Conservation (phyloP, 1,284 basidiomycete species). For the Melampsora larici-populina region DNA sequence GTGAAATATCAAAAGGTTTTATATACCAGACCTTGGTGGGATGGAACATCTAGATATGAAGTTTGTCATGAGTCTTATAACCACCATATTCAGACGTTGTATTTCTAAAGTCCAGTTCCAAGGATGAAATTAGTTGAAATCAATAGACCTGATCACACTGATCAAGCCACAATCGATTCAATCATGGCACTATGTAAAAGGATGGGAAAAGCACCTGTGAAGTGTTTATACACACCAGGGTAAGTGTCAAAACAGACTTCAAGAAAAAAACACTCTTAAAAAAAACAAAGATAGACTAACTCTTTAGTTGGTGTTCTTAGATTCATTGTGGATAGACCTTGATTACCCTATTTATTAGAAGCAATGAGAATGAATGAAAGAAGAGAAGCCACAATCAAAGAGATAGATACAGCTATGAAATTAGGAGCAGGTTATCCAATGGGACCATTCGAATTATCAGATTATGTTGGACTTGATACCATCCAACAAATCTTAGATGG, state of each 20-base stretch:
- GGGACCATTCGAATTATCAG: slow-evolving; percentile 61
- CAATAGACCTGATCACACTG: slow-evolving; percentile 58
- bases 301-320: slow-evolving; percentile 44
- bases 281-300: background rate
- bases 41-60: too few species aligned
- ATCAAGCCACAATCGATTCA: slow-evolving; percentile 57
- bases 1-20: too few species aligned
- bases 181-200: slow-evolving; percentile 58
- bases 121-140: slow-evolving; percentile 64
- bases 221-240: slow-evolving; percentile 61
- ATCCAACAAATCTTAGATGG: slow-evolving; percentile 57
- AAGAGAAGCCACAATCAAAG: slow-evolving; percentile 61
- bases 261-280: background rate
- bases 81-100: too few species aligned
- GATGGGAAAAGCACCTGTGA: slow-evolving; percentile 61
- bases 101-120: slow-evolving; percentile 52
- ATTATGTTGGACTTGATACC: slow-evolving; percentile 60
- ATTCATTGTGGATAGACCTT: slow-evolving; percentile 61
- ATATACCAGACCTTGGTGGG: too few species aligned
- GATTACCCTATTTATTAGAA: slow-evolving; percentile 52
- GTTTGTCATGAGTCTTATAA: too few species aligned
- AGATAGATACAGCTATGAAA: slow-evolving; percentile 63
- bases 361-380: slow-evolving; percentile 62
- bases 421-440: slow-evolving; percentile 59
- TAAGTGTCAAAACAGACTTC: slow-evolving; percentile 42